phyloP scores from a whole-genome alignment of 306 rosid species.

The Calophaca sinica region DNA sequence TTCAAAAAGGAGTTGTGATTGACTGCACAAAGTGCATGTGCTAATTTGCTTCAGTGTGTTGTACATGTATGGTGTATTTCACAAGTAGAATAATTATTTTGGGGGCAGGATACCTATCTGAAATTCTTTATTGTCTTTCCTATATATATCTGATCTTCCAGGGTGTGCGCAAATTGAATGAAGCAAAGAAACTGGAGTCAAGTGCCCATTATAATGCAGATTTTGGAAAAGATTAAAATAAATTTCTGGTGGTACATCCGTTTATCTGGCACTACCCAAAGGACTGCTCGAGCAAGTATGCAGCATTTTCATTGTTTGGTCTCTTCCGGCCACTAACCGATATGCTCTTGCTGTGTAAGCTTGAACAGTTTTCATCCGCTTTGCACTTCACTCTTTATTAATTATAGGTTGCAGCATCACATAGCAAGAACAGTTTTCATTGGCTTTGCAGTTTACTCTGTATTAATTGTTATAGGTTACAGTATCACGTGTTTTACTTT shows the following conservation, averaged over 20 bases:
- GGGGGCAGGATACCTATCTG: background rate
- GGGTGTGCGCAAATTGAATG: conserved; percentile 75
- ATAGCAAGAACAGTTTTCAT: too few relatives aligned
- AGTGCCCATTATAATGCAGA: conserved; percentile 64
- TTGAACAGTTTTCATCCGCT: conserved; percentile 23
- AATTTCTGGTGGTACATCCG: background rate
- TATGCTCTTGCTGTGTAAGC: background rate
- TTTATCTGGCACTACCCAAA: background rate
- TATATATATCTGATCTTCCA: conserved; percentile 44
- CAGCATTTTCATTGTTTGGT: background rate
- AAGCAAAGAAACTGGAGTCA: conserved; percentile 82
- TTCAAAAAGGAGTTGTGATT: too few relatives aligned
- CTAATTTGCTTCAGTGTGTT: too few relatives aligned
- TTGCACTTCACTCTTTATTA: background rate
- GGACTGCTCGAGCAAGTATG: conserved; percentile 2
- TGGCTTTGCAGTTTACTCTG: too few relatives aligned
- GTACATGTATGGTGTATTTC: too few relatives aligned
- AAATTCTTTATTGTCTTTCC: background rate
- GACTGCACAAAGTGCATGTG: too few relatives aligned
- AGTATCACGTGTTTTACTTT: background rate
- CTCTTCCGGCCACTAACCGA: conserved; percentile 18
- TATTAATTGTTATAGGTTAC: too few relatives aligned
- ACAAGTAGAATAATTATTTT: background rate
- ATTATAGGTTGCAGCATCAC: background rate
- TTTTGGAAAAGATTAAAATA: conserved; percentile 68